Evolutionary conservation across 225 moss, liverwort and hornwort species (phyloP), one percentile per base, ranked within the genome.

Genomic region (Sphagnum contortum): DNA sequence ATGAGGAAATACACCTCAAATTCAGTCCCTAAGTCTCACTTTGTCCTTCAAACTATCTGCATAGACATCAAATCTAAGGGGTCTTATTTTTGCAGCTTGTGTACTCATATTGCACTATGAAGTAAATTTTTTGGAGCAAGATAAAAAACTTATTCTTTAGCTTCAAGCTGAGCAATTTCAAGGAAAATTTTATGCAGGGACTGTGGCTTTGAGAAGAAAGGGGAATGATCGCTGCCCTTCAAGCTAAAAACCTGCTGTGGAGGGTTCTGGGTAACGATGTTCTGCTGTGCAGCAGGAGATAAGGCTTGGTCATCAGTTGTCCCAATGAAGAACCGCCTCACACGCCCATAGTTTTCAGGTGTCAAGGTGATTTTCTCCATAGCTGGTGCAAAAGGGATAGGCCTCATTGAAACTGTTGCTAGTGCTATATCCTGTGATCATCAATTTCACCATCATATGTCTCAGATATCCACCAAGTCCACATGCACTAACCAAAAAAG

Each of bases 131-230:
- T 29, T 29, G 29, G 29, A 29, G 29, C 29, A 29, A 29, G 29
- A 29, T 29, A 29, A 29, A 29, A 29, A 29, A 29, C 64, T 73
- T 66, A 77, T 55, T 69, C 75, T 64, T 79, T 88, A 63, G 68
- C 76, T 77, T 74, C 85, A 71, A 98, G 71, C 73, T 77, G 78
- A 5, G 96, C 96, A 49, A 98, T 93, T 70, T 98, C 96, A 59
- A 90, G 63, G 44, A 98, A 70, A 44, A 81, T 66, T 81, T 86
- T 98, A 72, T 93, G 84, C 72, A 98, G 74, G 6, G 89, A 87
- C 70, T 93, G 92, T 57, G 96, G 96, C 83, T 89, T 98, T 48
- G 96, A 98, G 72, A 98, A 91, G 76, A 98, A 98, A 48, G 96
- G 96, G 55, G 92, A 85, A 75, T 98, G 96, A 70, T 98, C 96